Percentiles rank a stretch among this genome's conserved stretches.
Conservation (phyloP, 768 basidiomycete species). For the Boletales sp. region DNA sequence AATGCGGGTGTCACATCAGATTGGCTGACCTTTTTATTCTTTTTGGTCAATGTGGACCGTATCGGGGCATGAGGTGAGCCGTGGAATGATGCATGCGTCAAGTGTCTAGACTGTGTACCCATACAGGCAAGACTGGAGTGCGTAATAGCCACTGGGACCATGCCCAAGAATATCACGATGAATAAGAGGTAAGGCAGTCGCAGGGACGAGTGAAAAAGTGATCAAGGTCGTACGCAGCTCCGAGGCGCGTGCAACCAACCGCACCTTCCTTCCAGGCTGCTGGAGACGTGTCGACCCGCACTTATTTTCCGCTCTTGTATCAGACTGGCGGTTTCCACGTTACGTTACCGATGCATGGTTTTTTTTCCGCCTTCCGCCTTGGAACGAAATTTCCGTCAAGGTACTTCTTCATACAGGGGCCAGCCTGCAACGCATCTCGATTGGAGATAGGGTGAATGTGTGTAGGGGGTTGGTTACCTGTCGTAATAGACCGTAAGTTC, state of each 20-base stretch:
- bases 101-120: conserved; percentile 6
- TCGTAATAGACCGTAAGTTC: conserved; percentile 20
- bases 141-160: conserved; percentile 4
- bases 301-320: conserved; percentile 20
- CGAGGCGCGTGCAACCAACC: conserved; percentile 18
- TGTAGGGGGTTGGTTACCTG: conserved; percentile 14
- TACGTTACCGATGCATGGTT: conserved; percentile 18
- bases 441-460: conserved; percentile 19
- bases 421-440: conserved; percentile 6
- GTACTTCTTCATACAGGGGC: conserved; percentile 13
- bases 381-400: conserved; percentile 13
- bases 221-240: background rate
- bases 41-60: conserved; percentile 2
- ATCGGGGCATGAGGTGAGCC: conserved; percentile 8
- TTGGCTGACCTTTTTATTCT: background rate
- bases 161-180: background rate
- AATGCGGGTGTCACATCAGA: conserved; percentile 6
- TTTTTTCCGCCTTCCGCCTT: conserved; percentile 8
- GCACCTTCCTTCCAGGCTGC: conserved; percentile 6
- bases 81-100: conserved; percentile 18
- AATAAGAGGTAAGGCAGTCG: conserved; percentile 18
- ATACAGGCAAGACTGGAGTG: conserved; percentile 10
- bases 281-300: conserved; percentile 6
- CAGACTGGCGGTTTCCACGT: conserved; percentile 18
- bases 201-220: conserved; percentile 18